phyloP scores from a whole-genome alignment of 2,329 filamentous ascomycete genomes.

The Curvularia eragrostidis region DNA sequence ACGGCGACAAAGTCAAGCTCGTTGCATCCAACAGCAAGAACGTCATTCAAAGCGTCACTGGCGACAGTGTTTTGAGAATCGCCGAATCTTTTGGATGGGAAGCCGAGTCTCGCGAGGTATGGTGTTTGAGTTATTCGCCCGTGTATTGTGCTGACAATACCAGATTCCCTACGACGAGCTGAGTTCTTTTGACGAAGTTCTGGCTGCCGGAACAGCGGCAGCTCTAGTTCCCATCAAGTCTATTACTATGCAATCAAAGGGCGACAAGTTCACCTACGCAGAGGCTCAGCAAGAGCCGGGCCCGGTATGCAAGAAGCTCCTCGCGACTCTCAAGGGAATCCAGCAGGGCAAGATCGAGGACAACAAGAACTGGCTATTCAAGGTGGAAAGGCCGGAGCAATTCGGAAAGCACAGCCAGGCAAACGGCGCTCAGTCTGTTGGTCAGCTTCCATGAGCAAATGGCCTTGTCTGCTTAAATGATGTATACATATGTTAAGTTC shows the following conservation, averaged over 20 bases:
- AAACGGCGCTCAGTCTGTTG: constrained; percentile 40
- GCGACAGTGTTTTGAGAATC: constrained; percentile 77
- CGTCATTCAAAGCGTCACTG: constrained; percentile 87
- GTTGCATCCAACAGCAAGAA: constrained; percentile 87
- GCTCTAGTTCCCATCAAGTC: constrained; percentile 90
- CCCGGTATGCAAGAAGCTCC: constrained; percentile 72
- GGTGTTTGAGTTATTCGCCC: constrained; percentile 30
- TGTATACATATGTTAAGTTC: background rate
- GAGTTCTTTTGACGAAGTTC: constrained; percentile 73
- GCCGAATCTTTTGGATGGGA: constrained; percentile 81
- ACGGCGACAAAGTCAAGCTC: constrained; percentile 70
- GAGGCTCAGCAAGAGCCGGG: constrained; percentile 72
- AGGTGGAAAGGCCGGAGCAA: constrained; percentile 51
- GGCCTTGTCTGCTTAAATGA: background rate
- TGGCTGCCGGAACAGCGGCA: constrained; percentile 91
- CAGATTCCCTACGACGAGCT: constrained; percentile 73
- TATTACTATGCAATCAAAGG: constrained; percentile 73
- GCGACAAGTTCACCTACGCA: constrained; percentile 64
- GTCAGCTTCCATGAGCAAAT: constrained; percentile 39
- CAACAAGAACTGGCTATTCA: constrained; percentile 72
- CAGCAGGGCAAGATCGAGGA: constrained; percentile 83
- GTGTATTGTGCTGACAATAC: constrained; percentile 9
- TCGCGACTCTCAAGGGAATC: constrained; percentile 81
- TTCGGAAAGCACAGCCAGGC: constrained; percentile 36
- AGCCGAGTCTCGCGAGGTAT: constrained; percentile 75